Conservation (phyloP, 305 asterid species). For the Fraxinus paxiana region DNA sequence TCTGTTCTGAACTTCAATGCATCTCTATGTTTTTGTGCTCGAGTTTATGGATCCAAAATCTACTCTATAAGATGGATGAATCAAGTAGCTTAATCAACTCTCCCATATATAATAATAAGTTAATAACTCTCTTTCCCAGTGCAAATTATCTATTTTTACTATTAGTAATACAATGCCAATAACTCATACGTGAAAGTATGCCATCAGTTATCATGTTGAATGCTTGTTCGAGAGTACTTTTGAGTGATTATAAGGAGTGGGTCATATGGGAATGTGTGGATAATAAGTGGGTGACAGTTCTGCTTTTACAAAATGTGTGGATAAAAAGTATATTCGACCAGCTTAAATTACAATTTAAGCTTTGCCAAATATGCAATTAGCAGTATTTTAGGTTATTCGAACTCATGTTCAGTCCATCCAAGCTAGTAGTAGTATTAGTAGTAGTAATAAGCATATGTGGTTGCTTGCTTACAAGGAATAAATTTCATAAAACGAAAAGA, state of each 20-base stretch:
- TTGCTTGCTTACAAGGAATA: not conserved
- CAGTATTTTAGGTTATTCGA: not conserved
- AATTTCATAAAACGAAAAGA: not conserved
- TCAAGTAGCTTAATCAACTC: not conserved
- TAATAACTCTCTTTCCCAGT: not conserved
- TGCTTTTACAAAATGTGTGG: not conserved
- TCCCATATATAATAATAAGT: not conserved
- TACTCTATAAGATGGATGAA: conserved; percentile 12
- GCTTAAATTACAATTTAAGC: not conserved
- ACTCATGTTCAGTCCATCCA: not conserved
- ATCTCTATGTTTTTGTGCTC: not conserved
- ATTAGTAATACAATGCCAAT: not conserved
- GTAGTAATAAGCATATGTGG: not conserved
- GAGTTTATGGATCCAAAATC: not conserved
- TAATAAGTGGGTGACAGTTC: not conserved
- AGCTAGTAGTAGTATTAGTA: not conserved
- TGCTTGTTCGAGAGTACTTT: not conserved
- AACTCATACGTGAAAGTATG: not conserved
- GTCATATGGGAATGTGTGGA: not conserved
- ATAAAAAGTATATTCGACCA: not conserved
- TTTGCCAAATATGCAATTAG: not conserved
- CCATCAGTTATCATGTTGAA: not conserved
- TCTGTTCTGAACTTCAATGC: not conserved
- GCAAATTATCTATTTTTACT: not conserved
- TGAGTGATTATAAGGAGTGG: not conserved